Conservation (phyloP, 306 rosid species). For the Argentina anserina region DNA sequence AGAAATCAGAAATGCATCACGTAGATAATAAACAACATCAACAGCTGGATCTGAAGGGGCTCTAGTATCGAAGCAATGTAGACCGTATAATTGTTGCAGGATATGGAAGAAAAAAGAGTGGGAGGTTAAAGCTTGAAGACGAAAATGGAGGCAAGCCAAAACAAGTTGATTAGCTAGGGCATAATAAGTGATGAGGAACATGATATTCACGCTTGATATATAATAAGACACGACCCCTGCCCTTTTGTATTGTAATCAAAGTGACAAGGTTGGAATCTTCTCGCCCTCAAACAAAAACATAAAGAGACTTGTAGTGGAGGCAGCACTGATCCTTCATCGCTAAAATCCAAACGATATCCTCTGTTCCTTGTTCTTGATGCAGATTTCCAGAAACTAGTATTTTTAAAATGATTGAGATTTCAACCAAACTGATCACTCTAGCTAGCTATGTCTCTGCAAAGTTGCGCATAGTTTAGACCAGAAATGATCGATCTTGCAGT, state of each 20-base stretch:
- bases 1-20: neutral
- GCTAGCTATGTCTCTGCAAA: neutral
- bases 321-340: neutral
- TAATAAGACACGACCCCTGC: neutral
- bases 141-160: neutral
- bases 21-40: neutral
- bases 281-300: neutral
- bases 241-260: constrained; percentile 9
- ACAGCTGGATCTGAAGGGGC: constrained; percentile 24
- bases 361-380: neutral
- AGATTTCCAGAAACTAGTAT: neutral
- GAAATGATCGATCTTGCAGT: neutral
- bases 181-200: neutral
- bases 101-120: neutral
- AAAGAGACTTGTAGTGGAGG: neutral
- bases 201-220: neutral
- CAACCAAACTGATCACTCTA: neutral
- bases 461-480: neutral
- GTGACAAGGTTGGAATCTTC: constrained; percentile 13
- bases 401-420: neutral
- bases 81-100: neutral
- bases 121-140: neutral
- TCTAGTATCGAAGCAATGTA: neutral
- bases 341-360: neutral
- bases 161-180: neutral